Evolutionary conservation across 768 basidiomycete genomes (phyloP).

Genomic region (Pleurotus ostreatus): DNA sequence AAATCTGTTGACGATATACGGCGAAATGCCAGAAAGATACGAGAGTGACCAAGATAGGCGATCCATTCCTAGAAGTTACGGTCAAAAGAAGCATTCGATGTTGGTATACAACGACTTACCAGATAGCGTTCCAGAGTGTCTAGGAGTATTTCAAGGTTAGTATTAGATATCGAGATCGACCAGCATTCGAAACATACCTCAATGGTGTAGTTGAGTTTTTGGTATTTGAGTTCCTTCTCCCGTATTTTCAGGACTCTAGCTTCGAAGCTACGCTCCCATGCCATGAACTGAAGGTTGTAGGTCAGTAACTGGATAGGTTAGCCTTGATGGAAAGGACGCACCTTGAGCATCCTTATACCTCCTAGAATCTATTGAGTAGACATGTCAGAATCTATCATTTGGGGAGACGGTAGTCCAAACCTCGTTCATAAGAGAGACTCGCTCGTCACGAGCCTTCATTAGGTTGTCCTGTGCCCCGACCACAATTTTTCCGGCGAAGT

Average conservation of each 20-base stretch:
- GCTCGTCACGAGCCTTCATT: slow-evolving; percentile 90
- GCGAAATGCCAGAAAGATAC: slow-evolving; percentile 71
- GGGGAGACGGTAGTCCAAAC: slow-evolving; percentile 17
- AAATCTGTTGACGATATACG: slow-evolving; percentile 57
- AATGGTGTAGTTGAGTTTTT: slow-evolving; percentile 82
- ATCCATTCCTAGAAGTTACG: slow-evolving; percentile 23
- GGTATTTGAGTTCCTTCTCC: slow-evolving; percentile 78
- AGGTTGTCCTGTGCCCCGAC: slow-evolving; percentile 73
- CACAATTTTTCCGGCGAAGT: slow-evolving; percentile 78
- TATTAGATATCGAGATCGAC: too few species aligned
- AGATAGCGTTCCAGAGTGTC: slow-evolving; percentile 46
- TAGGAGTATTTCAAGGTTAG: slow-evolving; percentile 11
- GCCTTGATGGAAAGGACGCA: slow-evolving; percentile 9
- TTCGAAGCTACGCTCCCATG: slow-evolving; percentile 89
- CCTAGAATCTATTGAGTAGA: slow-evolving; percentile 59
- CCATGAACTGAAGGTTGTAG: slow-evolving; percentile 69
- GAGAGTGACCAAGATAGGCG: slow-evolving; percentile 56
- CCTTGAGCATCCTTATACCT: slow-evolving; percentile 88
- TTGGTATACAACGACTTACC: slow-evolving; percentile 20
- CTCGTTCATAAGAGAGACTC: slow-evolving; percentile 88
- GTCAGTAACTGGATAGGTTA: not conserved
- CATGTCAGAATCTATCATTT: not conserved
- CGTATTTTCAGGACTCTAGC: slow-evolving; percentile 66
- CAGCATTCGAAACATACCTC: slow-evolving; percentile 42
- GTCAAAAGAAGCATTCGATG: too few species aligned